Base-by-base conservation (phyloP, 306 rosid species). In the Quercus parvula region DNA sequence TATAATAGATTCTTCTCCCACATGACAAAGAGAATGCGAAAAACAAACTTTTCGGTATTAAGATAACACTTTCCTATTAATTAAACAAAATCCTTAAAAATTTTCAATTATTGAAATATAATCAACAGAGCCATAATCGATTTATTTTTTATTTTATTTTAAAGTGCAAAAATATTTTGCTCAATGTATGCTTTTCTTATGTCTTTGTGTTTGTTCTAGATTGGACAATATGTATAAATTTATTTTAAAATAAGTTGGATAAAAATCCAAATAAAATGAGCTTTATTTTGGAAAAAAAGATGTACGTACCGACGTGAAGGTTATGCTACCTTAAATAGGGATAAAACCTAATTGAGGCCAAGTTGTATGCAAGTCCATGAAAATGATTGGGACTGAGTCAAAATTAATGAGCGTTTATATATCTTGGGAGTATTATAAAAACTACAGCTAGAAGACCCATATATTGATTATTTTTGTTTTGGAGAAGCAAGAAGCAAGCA, bases 381-480 rank as follows among this genome's bases (percentile, higher is more conserved):
- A 62, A 27, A 14, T 11, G 41, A 41, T 41, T 41, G 12, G 46
- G 46, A 31, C 38, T 5, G 69, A 33, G 69, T 62, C 69, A 62
- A 27, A 63, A 67, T 33, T 46, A 67, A 22, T 24, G 11, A 41
- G 46, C 11, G 8, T 8, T 8, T 41, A 41, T 18, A 31, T 67
- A 33, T 67, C 38, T 14, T 1, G 20, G 30, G 13, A 28, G 41
- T 27, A 33, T 13, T 12, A 77, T 72, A 41, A 3, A 67, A 66
- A 70, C 63, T 25, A 63, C 67, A 67, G 41, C 54, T 12, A 20
- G 81, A 77, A 69, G 56, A 17, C 15, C 19, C 56, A 19, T 44
- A 70, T 69, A 71, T 70, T 73, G 77, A 71, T 70, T 74, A 79
- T 76, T 62, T 75, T 41, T 74, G 79, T 76, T 56, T 75, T 78